These are phyloP conservation scores for Erysimum pusillum DNA, from an alignment of 441 rosid genomes.

Conservation along the genomic window DNA sequence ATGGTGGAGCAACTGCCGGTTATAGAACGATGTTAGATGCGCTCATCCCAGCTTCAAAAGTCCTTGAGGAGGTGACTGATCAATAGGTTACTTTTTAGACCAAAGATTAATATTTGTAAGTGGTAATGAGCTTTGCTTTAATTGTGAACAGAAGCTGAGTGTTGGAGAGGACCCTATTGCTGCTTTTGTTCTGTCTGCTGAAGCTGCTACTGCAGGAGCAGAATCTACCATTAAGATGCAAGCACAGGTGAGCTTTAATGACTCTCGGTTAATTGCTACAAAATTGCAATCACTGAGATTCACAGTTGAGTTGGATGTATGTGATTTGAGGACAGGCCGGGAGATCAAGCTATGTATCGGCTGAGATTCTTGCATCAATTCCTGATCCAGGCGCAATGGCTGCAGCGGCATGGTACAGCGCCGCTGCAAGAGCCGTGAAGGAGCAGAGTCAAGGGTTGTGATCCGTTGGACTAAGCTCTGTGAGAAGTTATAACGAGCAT, in stretches of 20 bases:
- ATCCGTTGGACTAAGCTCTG: slow-evolving; percentile 12
- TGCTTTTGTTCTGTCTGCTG: slow-evolving; percentile 82
- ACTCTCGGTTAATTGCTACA: not conserved
- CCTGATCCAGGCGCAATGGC: slow-evolving; percentile 99
- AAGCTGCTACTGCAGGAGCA: slow-evolving; percentile 89
- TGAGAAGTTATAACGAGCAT: slow-evolving; percentile 10
- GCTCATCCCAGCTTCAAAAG: slow-evolving; percentile 83
- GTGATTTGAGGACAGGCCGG: slow-evolving; percentile 68
- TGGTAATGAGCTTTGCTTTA: slow-evolving; percentile 29
- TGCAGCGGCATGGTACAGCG: slow-evolving; percentile 90
- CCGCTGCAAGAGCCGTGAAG: slow-evolving; percentile 85
- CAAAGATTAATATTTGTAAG: not conserved
- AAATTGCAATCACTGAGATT: not conserved
- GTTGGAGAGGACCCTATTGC: slow-evolving; percentile 71
- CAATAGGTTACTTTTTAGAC: not conserved
- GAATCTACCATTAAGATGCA: slow-evolving; percentile 86
- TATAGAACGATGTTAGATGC: slow-evolving; percentile 91
- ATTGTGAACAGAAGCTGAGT: slow-evolving; percentile 65
- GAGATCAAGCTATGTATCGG: slow-evolving; percentile 75
- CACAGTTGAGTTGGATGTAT: not conserved
- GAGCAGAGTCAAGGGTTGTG: slow-evolving; percentile 45
- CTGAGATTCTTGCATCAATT: slow-evolving; percentile 64
- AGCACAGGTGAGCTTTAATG: slow-evolving; percentile 69
- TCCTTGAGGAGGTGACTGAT: slow-evolving; percentile 72
- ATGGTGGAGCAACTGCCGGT: slow-evolving; percentile 91